These are phyloP conservation scores for Blastocystis sp. DNA, from an alignment of 352 stramenopile genomes.

Conservation along the genomic window DNA sequence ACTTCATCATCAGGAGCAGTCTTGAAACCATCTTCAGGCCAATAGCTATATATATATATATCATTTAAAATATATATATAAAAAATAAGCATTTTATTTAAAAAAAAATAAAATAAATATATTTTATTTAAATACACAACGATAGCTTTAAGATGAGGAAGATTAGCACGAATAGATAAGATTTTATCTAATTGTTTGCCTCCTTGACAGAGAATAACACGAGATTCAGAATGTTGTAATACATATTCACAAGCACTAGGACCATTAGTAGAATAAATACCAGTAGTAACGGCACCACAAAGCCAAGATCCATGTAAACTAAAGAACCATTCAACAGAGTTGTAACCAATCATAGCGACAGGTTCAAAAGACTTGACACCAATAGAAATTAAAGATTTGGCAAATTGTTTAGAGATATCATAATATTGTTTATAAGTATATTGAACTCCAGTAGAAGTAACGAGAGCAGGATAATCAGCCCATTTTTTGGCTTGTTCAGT, in stretches of 20 bases:
- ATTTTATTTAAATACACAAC: no score
- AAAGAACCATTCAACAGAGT: slow-evolving; percentile 62
- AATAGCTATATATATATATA: no score
- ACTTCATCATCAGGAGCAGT: neutral
- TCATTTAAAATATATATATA: no score
- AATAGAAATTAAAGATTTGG: slow-evolving; percentile 53
- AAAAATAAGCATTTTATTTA: no score
- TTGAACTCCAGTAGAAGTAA: slow-evolving; percentile 5
- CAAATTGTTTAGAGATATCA: slow-evolving; percentile 51
- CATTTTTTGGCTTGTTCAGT: neutral
- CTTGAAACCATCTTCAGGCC: slow-evolving; percentile 29
- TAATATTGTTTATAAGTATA: slow-evolving; percentile 54
- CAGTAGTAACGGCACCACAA: slow-evolving; percentile 54
- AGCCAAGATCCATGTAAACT: slow-evolving; percentile 57
- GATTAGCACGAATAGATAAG: slow-evolving; percentile 48
- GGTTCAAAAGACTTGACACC: slow-evolving; percentile 53
- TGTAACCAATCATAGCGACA: slow-evolving; percentile 60
- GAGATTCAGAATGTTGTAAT: slow-evolving; percentile 54
- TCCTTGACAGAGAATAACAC: slow-evolving; percentile 57
- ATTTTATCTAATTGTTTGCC: slow-evolving; percentile 55
- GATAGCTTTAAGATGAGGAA: slow-evolving; percentile 55
- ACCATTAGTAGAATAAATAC: slow-evolving; percentile 61
- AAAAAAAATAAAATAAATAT: no score
- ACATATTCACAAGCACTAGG: slow-evolving; percentile 56
- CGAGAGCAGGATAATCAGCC: slow-evolving; percentile 1